Percentiles rank a stretch among this genome's conserved stretches.
Evolutionary conservation across 805 yeast genomes (phyloP).

Genomic region (Metschnikowia matae): DNA sequence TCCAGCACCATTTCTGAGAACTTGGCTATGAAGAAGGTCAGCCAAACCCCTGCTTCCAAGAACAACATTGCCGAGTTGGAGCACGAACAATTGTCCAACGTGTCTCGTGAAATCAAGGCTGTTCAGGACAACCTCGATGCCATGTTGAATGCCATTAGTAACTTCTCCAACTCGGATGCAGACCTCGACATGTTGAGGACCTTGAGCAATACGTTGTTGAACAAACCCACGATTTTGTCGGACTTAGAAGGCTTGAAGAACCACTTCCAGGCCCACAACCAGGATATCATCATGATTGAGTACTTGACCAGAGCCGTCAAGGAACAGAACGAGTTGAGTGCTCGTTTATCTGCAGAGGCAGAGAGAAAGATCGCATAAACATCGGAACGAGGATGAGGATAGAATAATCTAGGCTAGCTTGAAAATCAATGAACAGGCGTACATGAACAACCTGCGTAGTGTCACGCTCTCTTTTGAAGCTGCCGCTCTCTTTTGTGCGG

Average conservation of each 20-base stretch:
- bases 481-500: background rate
- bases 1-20: constrained; percentile 52
- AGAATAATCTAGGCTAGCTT: constrained; percentile 4
- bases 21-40: constrained; percentile 48
- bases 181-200: constrained; percentile 62
- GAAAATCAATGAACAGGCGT: constrained; percentile 2
- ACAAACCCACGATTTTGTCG: constrained; percentile 47
- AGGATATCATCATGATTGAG: constrained; percentile 78
- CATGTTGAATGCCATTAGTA: constrained; percentile 46
- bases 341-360: constrained; percentile 57
- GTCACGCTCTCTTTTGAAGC: background rate
- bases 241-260: constrained; percentile 51
- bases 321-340: constrained; percentile 77
- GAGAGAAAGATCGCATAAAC: constrained; percentile 18
- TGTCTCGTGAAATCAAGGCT: constrained; percentile 43
- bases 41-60: constrained; percentile 30
- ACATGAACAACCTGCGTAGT: background rate
- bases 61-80: constrained; percentile 24
- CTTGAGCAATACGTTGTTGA: constrained; percentile 54
- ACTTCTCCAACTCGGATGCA: constrained; percentile 36
- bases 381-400: background rate
- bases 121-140: constrained; percentile 46
- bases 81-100: constrained; percentile 37
- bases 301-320: constrained; percentile 78
- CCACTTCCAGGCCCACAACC: constrained; percentile 66